Base-by-base conservation (phyloP, 2,329 filamentous ascomycete genomes). In the Colletotrichum siamense region DNA sequence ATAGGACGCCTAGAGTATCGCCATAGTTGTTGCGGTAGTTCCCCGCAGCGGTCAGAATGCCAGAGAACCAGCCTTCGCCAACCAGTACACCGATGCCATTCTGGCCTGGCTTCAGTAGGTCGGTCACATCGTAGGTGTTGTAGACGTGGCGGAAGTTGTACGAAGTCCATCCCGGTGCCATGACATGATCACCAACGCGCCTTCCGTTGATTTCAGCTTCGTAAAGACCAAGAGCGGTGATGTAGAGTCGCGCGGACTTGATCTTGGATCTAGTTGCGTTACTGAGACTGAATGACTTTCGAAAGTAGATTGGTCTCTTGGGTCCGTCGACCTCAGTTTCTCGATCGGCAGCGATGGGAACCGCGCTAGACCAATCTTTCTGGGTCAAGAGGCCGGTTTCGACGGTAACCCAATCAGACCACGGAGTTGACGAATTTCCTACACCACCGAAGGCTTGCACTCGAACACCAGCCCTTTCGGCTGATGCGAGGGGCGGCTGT, bases 161-260 rank as follows among this genome's bases (percentile, higher is more conserved):
- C 2, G 86, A 86, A 61, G 88, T 87, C 88, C 89, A 91, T 0
- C 90, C 89, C 0, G 89, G 90, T 18, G 89, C 87, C 44, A 91
- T 81, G 1, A 85, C 82, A 7, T 81, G 72, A 28, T 86, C 84
- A 0, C 86, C 85, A 2, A 89, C 85, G 5, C 81, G 80, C 1
- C 81, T 74, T 1, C 87, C 88, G 72, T 91, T 90, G 76, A 91
- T 86, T 28, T 85, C 83, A 0, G 86, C 87, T 57, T 87, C 83
- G 68, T 89, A 90, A 1, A 90, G 64, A 0, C 89, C 88, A 1
- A 86, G 80, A 0, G 85, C 84, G 0, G 88, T 89, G 57, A 89
- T 87, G 69, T 90, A 90, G 1, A 90, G 80, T 1, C 88, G 83
- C 0, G 88, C 88, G 18, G 39, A 49, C 39, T 49, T n/a, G 39